These are phyloP conservation scores for Cinnamomum micranthum DNA, from an alignment of 164 flowering plant species.

Conservation along the genomic window DNA sequence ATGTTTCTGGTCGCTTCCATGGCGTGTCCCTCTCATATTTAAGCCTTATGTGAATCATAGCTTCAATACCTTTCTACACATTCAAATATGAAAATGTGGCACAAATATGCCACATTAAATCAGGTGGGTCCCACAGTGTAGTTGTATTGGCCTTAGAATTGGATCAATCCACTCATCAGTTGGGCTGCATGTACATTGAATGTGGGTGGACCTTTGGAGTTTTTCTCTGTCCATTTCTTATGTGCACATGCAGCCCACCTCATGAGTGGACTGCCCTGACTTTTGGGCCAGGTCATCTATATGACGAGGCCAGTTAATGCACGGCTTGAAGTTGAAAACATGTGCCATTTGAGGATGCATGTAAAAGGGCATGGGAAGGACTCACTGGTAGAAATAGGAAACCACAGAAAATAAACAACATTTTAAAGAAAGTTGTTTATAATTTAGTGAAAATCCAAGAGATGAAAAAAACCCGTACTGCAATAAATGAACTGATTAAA, in stretches of 20 bases:
- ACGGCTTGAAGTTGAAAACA: neutral
- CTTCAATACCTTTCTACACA: too few relatives aligned
- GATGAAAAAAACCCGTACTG: conserved; percentile 38
- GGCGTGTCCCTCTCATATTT: too few relatives aligned
- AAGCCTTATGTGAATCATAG: too few relatives aligned
- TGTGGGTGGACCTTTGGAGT: neutral
- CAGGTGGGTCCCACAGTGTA: neutral
- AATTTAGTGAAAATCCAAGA: neutral
- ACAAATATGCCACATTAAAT: neutral
- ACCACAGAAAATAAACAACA: neutral
- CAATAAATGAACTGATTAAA: conserved; percentile 75
- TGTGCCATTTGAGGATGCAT: too few relatives aligned
- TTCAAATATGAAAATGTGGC: neutral
- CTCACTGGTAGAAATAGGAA: neutral
- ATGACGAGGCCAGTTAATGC: neutral
- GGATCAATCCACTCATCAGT: neutral
- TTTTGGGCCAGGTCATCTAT: neutral
- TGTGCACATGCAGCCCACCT: neutral
- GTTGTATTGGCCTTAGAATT: neutral
- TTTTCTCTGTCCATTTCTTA: neutral
- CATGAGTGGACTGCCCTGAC: neutral
- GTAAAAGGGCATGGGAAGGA: neutral
- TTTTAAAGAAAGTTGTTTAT: neutral
- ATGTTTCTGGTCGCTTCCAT: too few relatives aligned
- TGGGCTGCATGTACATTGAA: neutral